Evolutionary conservation across 345 rosid genomes (phyloP).

Genomic region (Isatis tinctoria): DNA sequence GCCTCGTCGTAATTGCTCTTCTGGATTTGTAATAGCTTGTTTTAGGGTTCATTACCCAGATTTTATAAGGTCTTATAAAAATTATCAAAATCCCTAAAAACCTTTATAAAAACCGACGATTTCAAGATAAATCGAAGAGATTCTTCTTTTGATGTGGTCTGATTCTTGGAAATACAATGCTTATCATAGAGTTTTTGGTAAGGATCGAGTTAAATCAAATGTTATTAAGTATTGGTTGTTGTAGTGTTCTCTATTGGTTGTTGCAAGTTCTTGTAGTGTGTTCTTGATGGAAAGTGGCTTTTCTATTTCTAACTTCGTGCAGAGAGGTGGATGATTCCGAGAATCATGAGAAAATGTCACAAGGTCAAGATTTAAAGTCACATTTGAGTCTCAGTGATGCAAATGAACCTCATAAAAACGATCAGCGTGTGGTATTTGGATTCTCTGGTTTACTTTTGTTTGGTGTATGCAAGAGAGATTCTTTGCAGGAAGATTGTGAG

Average conservation of each 20-base stretch:
- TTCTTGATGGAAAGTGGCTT: slow-evolving; percentile 10
- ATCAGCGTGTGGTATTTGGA: slow-evolving; percentile 39
- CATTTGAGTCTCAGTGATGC: slow-evolving; percentile 42
- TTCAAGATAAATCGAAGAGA: too few relatives aligned
- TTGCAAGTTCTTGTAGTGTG: slow-evolving; percentile 5
- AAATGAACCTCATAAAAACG: slow-evolving; percentile 35
- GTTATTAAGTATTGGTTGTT: too few relatives aligned
- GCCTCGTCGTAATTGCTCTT: too few relatives aligned
- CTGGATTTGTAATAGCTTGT: too few relatives aligned
- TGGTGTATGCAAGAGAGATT: slow-evolving; percentile 44
- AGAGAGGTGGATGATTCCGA: slow-evolving; percentile 63
- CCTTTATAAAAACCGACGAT: too few relatives aligned
- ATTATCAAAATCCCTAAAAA: too few relatives aligned
- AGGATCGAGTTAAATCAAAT: too few relatives aligned
- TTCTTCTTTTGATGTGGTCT: too few relatives aligned
- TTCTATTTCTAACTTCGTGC: slow-evolving; percentile 24
- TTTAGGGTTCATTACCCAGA: too few relatives aligned
- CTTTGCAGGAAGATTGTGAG: slow-evolving; percentile 47
- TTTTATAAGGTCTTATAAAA: too few relatives aligned
- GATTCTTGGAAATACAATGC: too few relatives aligned
- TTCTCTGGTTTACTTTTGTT: neutral
- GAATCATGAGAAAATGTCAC: slow-evolving; percentile 38
- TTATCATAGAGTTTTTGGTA: too few relatives aligned
- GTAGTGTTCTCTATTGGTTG: neutral
- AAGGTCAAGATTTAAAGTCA: slow-evolving; percentile 50